These are phyloP conservation scores for Chaetomium olivaceum DNA, from an alignment of 2,329 filamentous ascomycete genomes.

Conservation along the genomic window DNA sequence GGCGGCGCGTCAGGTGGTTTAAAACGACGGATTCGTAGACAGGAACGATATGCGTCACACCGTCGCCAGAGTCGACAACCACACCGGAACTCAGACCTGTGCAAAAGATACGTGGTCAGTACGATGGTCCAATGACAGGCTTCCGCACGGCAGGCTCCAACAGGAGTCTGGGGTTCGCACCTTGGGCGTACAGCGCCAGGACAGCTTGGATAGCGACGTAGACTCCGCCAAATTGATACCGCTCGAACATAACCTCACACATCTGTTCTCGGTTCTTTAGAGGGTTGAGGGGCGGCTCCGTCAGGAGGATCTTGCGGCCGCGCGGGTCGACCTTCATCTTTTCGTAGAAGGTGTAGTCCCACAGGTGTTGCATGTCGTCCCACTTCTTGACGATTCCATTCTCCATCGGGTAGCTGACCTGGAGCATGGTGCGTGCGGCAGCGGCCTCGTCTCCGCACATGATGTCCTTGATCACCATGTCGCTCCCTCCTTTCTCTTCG, in stretches of 20 bases:
- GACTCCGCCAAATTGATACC: constrained; percentile 92
- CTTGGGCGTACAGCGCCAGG: constrained; percentile 92
- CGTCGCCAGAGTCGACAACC: constrained; percentile 97
- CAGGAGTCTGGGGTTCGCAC: constrained; percentile 47
- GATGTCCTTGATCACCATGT: constrained; percentile 86
- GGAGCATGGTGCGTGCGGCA: constrained; percentile 92
- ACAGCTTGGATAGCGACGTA: constrained; percentile 49
- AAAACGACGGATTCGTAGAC: constrained; percentile 98
- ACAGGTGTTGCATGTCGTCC: constrained; percentile 99
- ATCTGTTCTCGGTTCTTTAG: constrained; percentile 96
- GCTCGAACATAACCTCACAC: constrained; percentile 99
- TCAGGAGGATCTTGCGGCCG: constrained; percentile 89
- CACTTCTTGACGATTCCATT: constrained; percentile 99
- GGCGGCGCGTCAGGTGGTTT: constrained; percentile 89
- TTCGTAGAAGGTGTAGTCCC: constrained; percentile 98
- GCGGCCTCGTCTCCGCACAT: constrained; percentile 99
- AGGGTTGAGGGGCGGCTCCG: constrained; percentile 97
- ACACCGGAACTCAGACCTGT: constrained; percentile 84
- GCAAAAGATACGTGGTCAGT: neutral
- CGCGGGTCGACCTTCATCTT: constrained; percentile 92
- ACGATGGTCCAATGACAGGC: neutral
- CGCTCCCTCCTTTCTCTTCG: constrained; percentile 71
- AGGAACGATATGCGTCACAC: constrained; percentile 97
- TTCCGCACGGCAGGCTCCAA: neutral
- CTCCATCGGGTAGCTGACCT: constrained; percentile 99